These are phyloP conservation scores for Aspergillus tubingensis DNA, from an alignment of 2,329 filamentous ascomycete genomes.

Conservation along the genomic window DNA sequence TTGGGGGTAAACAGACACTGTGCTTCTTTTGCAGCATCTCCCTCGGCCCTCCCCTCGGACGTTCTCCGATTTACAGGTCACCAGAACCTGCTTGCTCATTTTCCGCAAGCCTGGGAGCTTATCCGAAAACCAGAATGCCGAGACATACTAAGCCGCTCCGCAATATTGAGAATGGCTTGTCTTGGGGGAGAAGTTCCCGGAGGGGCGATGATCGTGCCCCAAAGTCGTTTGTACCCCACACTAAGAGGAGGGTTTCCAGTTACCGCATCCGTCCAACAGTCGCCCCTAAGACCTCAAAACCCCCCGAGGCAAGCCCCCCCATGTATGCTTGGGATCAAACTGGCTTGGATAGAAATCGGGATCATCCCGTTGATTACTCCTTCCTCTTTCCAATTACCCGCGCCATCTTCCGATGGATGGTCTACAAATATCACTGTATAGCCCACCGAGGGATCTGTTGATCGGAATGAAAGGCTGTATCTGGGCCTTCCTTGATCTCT, in stretches of 20 bases:
- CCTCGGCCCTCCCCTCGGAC: background rate
- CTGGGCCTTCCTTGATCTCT: background rate
- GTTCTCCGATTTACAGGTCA: background rate
- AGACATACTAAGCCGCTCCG: background rate
- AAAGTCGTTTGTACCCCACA: conserved; percentile 1
- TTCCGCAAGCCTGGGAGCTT: background rate
- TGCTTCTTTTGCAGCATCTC: background rate
- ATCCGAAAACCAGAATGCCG: background rate
- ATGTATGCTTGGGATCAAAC: background rate
- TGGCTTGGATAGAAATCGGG: background rate
- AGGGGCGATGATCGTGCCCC: conserved; percentile 1
- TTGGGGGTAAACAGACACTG: background rate
- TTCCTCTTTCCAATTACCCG: background rate
- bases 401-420: background rate
- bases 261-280: background rate
- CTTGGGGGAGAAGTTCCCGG: background rate
- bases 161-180: background rate
- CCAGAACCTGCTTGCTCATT: background rate
- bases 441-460: background rate
- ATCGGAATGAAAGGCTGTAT: background rate
- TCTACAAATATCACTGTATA: background rate
- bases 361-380: background rate
- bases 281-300: background rate
- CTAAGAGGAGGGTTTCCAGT: background rate
- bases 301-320: background rate